Percentiles rank a stretch among this genome's conserved stretches.
Evolutionary conservation across 2,329 filamentous ascomycete species (phyloP).

Genomic region (Furcasterigmium sp.): DNA sequence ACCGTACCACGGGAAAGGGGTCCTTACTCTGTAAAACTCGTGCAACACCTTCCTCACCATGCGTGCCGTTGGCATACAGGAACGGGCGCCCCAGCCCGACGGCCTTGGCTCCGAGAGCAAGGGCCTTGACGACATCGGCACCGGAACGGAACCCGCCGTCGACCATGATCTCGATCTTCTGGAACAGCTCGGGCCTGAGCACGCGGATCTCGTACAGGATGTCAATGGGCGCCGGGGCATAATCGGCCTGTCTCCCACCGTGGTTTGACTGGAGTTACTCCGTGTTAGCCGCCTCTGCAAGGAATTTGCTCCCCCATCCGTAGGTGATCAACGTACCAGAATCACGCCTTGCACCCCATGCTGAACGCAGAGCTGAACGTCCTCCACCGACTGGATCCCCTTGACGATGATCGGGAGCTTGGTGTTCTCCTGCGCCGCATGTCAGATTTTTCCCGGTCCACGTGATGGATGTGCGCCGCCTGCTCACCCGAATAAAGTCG

Average conservation of each 20-base stretch:
- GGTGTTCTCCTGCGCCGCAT: constrained; percentile 1
- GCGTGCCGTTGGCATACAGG: constrained; percentile 5
- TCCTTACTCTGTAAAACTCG: not conserved
- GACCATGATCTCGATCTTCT: constrained; percentile 21
- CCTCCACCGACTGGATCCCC: constrained; percentile 32
- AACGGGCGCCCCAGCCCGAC: constrained; percentile 37
- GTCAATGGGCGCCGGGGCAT: constrained; percentile 24
- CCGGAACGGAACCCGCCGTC: constrained; percentile 35
- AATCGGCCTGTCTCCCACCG: constrained; percentile 36
- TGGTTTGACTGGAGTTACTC: too few species aligned
- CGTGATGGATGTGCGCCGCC: not conserved
- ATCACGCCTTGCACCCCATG: constrained; percentile 32
- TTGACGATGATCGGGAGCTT: constrained; percentile 32
- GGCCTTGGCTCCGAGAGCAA: constrained; percentile 33
- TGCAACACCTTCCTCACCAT: not conserved
- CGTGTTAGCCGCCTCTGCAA: too few species aligned
- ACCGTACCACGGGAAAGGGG: too few species aligned
- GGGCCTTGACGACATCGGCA: constrained; percentile 32
- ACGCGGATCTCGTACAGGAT: constrained; percentile 16
- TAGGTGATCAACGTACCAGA: too few species aligned
- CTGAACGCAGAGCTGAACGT: constrained; percentile 29
- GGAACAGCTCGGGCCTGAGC: constrained; percentile 18
- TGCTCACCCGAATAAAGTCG: not conserved
- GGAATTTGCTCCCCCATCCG: too few species aligned
- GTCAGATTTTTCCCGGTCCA: too few species aligned